Evolutionary conservation across 2,329 filamentous ascomycete genomes (phyloP), one percentile per base, ranked within the genome.

Genomic region (Colletotrichum orchidophilum): DNA sequence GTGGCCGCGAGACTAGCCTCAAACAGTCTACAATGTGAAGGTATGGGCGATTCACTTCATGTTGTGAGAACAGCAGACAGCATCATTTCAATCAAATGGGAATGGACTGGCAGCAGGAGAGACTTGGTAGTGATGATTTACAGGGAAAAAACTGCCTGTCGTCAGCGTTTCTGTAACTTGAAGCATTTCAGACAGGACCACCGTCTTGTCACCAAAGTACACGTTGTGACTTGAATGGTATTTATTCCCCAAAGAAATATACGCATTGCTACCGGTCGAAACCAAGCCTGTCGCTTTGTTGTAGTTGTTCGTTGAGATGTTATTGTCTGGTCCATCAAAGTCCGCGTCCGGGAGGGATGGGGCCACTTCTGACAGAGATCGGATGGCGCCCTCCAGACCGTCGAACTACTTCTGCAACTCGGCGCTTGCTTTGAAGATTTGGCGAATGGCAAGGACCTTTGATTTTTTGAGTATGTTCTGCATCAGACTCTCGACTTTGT

Each of bases 401-500:
- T 31, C 63, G 11, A 66, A 31, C 24, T 66, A 55, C 21, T 49
- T 35, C 6, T 53, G 63, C 3, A 50, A 61, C 8, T 66, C 63
- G 8, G 63, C 55, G 12, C 39, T 33, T 24, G 46, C 31, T 33
- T 42, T 66, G 55, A 66, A 66, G 18, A 46, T 50, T 12, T 54
- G 63, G 12, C 60, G 55, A 26, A 66, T 66, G 3, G 54, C 63
- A n/a, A 66, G 21, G 6, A 66, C 42, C 24, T 66, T 66, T 2
- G 61, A 29, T 31, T 33, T 66, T 31, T 53, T 50, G 12, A 66
- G 46, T 24, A 66, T 60, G 2, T 61, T 42, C 33, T 60, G 42
- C 63, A 66, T 66, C 63, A 66, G 31, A 6, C 24, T 27, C 42
- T 66, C 63, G 9, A 66, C 63, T 57, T 66, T 66, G 5, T 33